A percentile compares a stretch with the other conserved stretches of the same genome.
phyloP scores from a whole-genome alignment of 2,329 filamentous ascomycete genomes.

The Penicillium paneum region DNA sequence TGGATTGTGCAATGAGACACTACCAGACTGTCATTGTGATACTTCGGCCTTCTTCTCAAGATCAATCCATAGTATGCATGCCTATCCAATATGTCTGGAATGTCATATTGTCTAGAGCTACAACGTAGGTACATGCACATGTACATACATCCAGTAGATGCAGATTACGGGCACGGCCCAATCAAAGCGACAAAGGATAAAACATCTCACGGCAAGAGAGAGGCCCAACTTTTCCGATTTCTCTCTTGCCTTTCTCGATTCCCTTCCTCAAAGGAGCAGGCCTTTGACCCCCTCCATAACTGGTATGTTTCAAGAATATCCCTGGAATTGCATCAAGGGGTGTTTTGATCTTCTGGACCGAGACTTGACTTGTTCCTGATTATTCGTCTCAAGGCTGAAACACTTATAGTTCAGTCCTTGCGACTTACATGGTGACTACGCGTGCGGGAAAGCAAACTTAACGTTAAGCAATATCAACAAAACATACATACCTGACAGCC shows the following conservation, averaged over 20 bases:
- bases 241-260: background rate
- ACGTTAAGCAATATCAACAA: background rate
- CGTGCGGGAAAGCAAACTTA: background rate
- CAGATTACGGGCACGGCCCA: slow-evolving; percentile 11
- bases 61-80: background rate
- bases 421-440: slow-evolving; percentile 15
- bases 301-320: slow-evolving; percentile 26
- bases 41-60: background rate
- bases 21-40: too few species aligned
- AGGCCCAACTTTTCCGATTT: background rate
- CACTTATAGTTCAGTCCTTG: slow-evolving; percentile 14
- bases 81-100: background rate
- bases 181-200: slow-evolving; percentile 8
- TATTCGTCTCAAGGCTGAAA: slow-evolving; percentile 9
- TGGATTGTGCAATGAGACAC: background rate
- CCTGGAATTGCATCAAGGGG: slow-evolving; percentile 30
- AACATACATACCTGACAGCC: background rate
- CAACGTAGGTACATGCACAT: background rate
- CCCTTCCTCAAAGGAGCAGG: background rate
- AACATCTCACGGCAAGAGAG: background rate
- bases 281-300: slow-evolving; percentile 3
- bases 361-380: background rate
- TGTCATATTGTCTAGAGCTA: background rate
- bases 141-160: slow-evolving; percentile 1
- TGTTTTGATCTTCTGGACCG: slow-evolving; percentile 18